Conservation (phyloP, 805 yeast genomes). For the Candida sakaeoensis region DNA sequence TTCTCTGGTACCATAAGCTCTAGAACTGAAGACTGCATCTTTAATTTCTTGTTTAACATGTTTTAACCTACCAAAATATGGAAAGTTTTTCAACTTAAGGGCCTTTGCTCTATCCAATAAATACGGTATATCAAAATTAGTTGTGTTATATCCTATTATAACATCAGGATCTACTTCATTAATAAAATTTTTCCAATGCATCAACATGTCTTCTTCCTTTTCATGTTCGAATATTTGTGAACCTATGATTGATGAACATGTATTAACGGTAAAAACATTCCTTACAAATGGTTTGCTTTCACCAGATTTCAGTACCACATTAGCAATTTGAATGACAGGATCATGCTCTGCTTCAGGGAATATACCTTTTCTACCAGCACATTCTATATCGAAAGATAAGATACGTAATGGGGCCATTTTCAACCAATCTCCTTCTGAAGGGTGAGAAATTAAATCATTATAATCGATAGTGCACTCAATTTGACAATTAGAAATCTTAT, state of each 20-base stretch:
- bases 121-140: constrained; percentile 95
- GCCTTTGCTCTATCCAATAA: constrained; percentile 82
- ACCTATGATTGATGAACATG: constrained; percentile 92
- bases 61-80: constrained; percentile 78
- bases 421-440: constrained; percentile 91
- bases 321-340: constrained; percentile 95
- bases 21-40: constrained; percentile 82
- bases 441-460: constrained; percentile 67
- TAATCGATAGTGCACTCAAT: constrained; percentile 74
- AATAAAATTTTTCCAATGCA: constrained; percentile 83
- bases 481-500: constrained; percentile 73
- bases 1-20: constrained; percentile 95
- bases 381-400: constrained; percentile 93
- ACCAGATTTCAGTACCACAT: constrained; percentile 83
- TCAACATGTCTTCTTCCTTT: constrained; percentile 77
- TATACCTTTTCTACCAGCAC: constrained; percentile 96
- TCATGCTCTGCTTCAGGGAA: constrained; percentile 94
- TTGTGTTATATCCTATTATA: constrained; percentile 90
- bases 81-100: constrained; percentile 61
- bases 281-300: constrained; percentile 85
- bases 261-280: constrained; percentile 88
- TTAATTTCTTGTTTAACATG: constrained; percentile 70
- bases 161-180: constrained; percentile 90
- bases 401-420: constrained; percentile 91
- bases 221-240: constrained; percentile 77